phyloP scores from a whole-genome alignment of 1,284 basidiomycete species.

The Wallemia mellicola region DNA sequence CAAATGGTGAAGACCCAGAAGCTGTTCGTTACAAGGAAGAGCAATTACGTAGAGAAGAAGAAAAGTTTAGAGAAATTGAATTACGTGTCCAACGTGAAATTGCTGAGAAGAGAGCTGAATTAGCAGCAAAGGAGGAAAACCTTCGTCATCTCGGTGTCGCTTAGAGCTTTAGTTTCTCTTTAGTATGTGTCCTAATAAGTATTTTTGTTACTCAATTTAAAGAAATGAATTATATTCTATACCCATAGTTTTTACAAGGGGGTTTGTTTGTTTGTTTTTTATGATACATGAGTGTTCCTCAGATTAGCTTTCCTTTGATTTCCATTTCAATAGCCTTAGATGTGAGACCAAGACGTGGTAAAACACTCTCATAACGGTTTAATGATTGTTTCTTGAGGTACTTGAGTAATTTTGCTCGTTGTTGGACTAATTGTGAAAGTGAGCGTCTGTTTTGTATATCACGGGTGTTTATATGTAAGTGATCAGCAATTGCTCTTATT shows the following conservation, averaged over 20 bases:
- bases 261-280: too few relatives aligned
- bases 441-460: conserved; percentile 49
- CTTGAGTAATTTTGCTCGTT: conserved; percentile 50
- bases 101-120: conserved; percentile 89
- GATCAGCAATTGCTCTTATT: conserved; percentile 52
- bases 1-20: conserved; percentile 87
- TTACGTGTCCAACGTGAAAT: conserved; percentile 95
- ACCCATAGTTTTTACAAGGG: too few relatives aligned
- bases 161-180: neutral
- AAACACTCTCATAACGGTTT: conserved; percentile 38
- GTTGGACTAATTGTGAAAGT: conserved; percentile 43
- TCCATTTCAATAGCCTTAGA: conserved; percentile 63
- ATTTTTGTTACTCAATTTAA: neutral
- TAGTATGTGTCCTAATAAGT: neutral
- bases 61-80: conserved; percentile 94
- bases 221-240: neutral
- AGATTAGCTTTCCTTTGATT: conserved; percentile 32
- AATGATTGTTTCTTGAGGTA: conserved; percentile 41
- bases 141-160: conserved; percentile 5
- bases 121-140: conserved; percentile 22
- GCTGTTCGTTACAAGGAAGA: conserved; percentile 94
- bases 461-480: conserved; percentile 34
- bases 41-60: conserved; percentile 86
- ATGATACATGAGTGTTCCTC: too few relatives aligned
- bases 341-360: conserved; percentile 47